phyloP scores from a whole-genome alignment of 495 filamentous ascomycete species.

The Penicillium ucsense region DNA sequence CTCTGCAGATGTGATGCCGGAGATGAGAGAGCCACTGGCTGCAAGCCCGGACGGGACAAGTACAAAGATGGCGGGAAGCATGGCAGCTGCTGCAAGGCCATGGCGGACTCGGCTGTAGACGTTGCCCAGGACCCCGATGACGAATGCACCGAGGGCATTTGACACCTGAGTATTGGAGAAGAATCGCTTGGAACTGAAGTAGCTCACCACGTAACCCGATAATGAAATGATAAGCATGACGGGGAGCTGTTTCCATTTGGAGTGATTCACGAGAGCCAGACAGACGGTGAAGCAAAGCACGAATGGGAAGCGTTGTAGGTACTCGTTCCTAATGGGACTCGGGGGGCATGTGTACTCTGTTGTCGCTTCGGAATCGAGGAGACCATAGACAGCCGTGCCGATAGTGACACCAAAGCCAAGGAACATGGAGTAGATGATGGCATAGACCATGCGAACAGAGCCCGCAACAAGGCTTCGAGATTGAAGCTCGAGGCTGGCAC shows the following conservation, averaged over 20 bases:
- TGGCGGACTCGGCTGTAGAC: slow-evolving; percentile 76
- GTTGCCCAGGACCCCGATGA: slow-evolving; percentile 80
- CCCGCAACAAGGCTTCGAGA: slow-evolving; percentile 79
- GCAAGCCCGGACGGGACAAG: slow-evolving; percentile 87
- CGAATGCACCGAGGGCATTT: slow-evolving; percentile 76
- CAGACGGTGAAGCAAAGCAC: slow-evolving; percentile 75
- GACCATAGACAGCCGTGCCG: slow-evolving; percentile 80
- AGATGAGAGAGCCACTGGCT: slow-evolving; percentile 70
- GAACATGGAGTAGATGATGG: slow-evolving; percentile 90
- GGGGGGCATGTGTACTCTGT: slow-evolving; percentile 58
- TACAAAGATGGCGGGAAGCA: slow-evolving; percentile 90
- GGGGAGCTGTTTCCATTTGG: slow-evolving; percentile 81
- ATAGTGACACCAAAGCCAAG: slow-evolving; percentile 97
- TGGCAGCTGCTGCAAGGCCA: slow-evolving; percentile 76
- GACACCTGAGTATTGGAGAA: slow-evolving; percentile 65
- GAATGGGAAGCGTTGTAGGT: slow-evolving; percentile 52
- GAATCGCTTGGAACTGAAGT: slow-evolving; percentile 64
- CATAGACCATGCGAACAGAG: slow-evolving; percentile 90
- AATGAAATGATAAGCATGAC: slow-evolving; percentile 78
- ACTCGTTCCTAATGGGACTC: slow-evolving; percentile 42
- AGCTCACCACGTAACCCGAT: slow-evolving; percentile 80
- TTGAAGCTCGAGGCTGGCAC: slow-evolving; percentile 79
- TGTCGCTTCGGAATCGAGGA: slow-evolving; percentile 66
- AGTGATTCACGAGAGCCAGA: slow-evolving; percentile 78
- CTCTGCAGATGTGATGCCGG: slow-evolving; percentile 76